Evolutionary conservation across 2,329 filamentous ascomycete species (phyloP), one percentile per base, ranked within the genome.

Genomic region (Aspergillus aculeatus): DNA sequence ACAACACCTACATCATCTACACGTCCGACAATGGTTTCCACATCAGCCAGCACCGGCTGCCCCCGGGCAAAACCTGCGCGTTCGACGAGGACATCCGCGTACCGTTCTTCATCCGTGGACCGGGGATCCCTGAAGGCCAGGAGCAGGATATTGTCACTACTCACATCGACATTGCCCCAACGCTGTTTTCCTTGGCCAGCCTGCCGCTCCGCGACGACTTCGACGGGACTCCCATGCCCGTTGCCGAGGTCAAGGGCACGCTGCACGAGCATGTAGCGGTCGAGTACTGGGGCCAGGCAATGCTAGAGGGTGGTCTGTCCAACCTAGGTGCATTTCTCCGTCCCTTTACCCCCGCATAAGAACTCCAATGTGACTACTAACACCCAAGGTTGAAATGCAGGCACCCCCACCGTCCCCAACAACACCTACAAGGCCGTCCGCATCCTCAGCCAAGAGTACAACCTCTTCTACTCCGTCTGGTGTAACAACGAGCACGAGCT

Each of bases 81-180:
- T 86, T 82, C 56, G 85, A 87, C 38, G 83, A 85, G 54, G 84
- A 87, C 60, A 83, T 87, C 60, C 81, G 84, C 2, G 81, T 87
- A 0, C 85, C 85, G 0, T 77, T 88, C 4, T 78, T 85, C 38
- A 79, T 89, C 19, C 79, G 85, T 10, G 86, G 86, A 0, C 86
- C 86, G 0, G 83, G 83, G 0, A 73, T 88, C 2, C 72, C 79
- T 0, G 64, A 71, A 11, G 80, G 80, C 1, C 64, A 75, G 7
- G 73, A 72, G 0, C 73, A 76, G 3, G 71, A 82, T 23, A 69
- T 79, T 4, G 82, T 86, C 2, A 87, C 84, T 0, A 83, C 85
- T 0, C 87, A 89, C 61, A 86, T 86, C 3, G 87, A 89, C 64
- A 73, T 89, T 2, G 85, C 84, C 0, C 86, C 87, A 0, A 89